phyloP scores from a whole-genome alignment of 495 filamentous ascomycete genomes.

The Trichoderma asperelloides region DNA sequence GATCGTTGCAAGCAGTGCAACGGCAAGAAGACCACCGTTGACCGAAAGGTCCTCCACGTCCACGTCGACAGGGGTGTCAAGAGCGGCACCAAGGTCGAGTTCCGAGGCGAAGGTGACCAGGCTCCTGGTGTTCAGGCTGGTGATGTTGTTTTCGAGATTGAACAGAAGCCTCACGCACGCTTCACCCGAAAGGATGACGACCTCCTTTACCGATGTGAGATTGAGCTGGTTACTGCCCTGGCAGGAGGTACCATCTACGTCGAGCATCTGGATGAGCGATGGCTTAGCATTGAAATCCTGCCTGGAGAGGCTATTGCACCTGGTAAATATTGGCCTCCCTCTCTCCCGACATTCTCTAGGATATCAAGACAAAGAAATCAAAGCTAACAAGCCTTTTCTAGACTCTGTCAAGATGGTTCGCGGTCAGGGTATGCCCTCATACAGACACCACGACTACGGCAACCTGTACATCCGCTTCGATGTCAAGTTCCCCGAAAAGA shows the following conservation, averaged over 20 bases:
- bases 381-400: slow-evolving; percentile 58
- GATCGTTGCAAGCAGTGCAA: slow-evolving; percentile 90
- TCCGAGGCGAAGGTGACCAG: slow-evolving; percentile 94
- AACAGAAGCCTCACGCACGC: slow-evolving; percentile 90
- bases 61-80: slow-evolving; percentile 93
- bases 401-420: slow-evolving; percentile 88
- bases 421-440: slow-evolving; percentile 97
- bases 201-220: slow-evolving; percentile 88
- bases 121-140: slow-evolving; percentile 85
- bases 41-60: slow-evolving; percentile 96
- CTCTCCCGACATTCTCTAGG: background rate
- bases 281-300: slow-evolving; percentile 82
- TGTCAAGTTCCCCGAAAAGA: slow-evolving; percentile 84
- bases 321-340: slow-evolving; percentile 50
- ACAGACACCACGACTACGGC: slow-evolving; percentile 88
- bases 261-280: slow-evolving; percentile 95
- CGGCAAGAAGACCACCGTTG: slow-evolving; percentile 95
- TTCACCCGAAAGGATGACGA: slow-evolving; percentile 97
- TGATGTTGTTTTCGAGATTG: slow-evolving; percentile 95
- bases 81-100: slow-evolving; percentile 90
- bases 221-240: slow-evolving; percentile 91
- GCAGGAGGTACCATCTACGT: slow-evolving; percentile 81
- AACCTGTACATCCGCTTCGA: slow-evolving; percentile 98
- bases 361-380: slow-evolving; percentile 14
- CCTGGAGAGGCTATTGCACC: slow-evolving; percentile 90